phyloP scores from a whole-genome alignment of 345 rosid species.

The Hypericum androsaemum region DNA sequence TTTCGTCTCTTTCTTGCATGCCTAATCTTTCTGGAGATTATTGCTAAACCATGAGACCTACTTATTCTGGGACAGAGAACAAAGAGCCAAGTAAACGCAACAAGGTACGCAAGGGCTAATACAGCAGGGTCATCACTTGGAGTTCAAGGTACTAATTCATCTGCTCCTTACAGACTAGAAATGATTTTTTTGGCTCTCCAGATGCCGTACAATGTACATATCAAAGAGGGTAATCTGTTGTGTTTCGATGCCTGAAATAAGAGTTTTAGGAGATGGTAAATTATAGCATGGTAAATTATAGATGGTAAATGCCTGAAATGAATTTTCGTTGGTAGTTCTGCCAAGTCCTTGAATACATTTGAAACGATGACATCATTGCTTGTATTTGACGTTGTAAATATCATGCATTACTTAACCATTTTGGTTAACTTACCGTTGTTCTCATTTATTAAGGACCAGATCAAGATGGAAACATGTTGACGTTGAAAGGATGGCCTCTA shows the following conservation, averaged over 20 bases:
- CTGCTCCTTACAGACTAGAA: not conserved
- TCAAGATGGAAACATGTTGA: conserved; percentile 45
- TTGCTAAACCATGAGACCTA: not conserved
- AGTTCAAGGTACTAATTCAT: conserved; percentile 29
- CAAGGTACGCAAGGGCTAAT: conserved; percentile 31
- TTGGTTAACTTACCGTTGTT: conserved; percentile 10
- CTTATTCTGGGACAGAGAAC: conserved; percentile 24
- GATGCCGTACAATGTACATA: not conserved
- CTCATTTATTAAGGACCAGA: conserved; percentile 28
- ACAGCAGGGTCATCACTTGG: conserved; percentile 35
- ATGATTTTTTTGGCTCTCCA: not conserved
- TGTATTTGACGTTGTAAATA: not conserved
- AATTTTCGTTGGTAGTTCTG: too few species aligned
- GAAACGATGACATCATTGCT: not conserved
- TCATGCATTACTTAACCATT: conserved; percentile 2
- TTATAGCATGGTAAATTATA: too few species aligned
- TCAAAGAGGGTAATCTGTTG: not conserved
- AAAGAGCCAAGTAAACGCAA: conserved; percentile 36
- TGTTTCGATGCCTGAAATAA: too few species aligned
- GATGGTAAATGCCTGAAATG: too few species aligned
- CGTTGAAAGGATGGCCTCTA: conserved; percentile 66
- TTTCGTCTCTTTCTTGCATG: not conserved
- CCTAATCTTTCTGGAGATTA: not conserved
- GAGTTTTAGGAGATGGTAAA: too few species aligned
- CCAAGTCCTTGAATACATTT: too few species aligned